phyloP scores from a whole-genome alignment of 1,139 yeast genomes.

The Yamadazyma dendronema region DNA sequence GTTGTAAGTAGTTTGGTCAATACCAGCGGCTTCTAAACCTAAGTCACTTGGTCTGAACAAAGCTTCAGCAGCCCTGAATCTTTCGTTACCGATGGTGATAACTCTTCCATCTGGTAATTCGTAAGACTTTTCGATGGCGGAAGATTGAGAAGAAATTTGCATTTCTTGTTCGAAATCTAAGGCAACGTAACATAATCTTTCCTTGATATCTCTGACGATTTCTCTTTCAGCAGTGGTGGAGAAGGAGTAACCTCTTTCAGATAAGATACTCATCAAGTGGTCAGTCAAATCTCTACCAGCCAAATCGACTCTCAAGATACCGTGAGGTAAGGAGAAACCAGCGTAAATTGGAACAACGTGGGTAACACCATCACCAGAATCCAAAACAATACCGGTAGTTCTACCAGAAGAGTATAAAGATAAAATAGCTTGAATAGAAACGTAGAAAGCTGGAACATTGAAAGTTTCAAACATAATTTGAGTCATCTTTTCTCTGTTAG shows the following conservation, averaged over 20 bases:
- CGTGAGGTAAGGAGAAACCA: conserved; percentile 99
- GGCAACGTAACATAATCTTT: conserved; percentile 97
- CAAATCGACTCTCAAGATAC: conserved; percentile 96
- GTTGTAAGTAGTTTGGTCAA: conserved; percentile 99
- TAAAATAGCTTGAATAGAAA: conserved; percentile 96
- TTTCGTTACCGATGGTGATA: conserved; percentile 98
- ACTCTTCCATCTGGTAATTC: conserved; percentile 99
- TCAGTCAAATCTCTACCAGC: conserved; percentile 99
- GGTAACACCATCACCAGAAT: conserved; percentile 99
- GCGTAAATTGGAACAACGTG: conserved; percentile 99
- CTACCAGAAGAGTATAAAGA: conserved; percentile 99
- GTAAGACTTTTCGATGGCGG: conserved; percentile 97
- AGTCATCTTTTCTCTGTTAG: conserved; percentile 99
- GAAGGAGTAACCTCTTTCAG: conserved; percentile 99
- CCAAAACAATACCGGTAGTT: conserved; percentile 99
- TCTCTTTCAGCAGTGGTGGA: conserved; percentile 99
- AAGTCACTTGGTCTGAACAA: conserved; percentile 97
- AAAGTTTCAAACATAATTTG: conserved; percentile 98
- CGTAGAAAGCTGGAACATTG: conserved; percentile 99
- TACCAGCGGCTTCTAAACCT: conserved; percentile 99
- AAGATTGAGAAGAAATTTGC: conserved; percentile 98
- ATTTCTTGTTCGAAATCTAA: conserved; percentile 96
- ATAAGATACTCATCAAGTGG: conserved; percentile 95
- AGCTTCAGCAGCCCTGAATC: conserved; percentile 99
- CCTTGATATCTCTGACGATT: conserved; percentile 99